Evolutionary conservation across 805 yeast species (phyloP).

Genomic region (Candida tibetensis): DNA sequence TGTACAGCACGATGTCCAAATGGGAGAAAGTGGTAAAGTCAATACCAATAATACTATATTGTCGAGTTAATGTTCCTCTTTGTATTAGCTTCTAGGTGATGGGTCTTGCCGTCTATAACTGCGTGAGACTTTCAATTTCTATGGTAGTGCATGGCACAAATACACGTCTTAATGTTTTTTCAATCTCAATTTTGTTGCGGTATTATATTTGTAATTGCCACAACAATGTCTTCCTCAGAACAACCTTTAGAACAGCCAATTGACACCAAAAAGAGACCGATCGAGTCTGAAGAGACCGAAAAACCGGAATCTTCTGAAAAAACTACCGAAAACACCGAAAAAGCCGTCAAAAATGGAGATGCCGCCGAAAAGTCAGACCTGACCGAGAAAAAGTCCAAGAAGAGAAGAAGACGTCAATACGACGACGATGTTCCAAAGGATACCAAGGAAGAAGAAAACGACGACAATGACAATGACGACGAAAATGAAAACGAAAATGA

Average conservation of each 20-base stretch:
- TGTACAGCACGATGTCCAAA: constrained; percentile 3
- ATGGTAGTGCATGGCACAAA: too few species aligned
- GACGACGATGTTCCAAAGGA: constrained; percentile 56
- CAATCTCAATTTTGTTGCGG: too few species aligned
- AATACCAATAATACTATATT: too few species aligned
- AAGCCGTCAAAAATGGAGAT: too few species aligned
- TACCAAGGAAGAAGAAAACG: constrained; percentile 36
- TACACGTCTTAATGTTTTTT: too few species aligned
- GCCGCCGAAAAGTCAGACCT: constrained; percentile 8
- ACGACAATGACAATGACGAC: constrained; percentile 32
- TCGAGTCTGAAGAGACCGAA: constrained; percentile 18
- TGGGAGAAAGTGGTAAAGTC: constrained; percentile 4
- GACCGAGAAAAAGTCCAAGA: constrained; percentile 33
- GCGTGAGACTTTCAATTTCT: too few species aligned
- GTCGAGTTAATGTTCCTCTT: too few species aligned
- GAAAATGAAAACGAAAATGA: constrained; percentile 46
- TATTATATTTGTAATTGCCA: too few species aligned
- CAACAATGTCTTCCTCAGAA: not conserved
- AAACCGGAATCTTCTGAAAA: constrained; percentile 13
- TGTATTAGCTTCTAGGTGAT: too few species aligned
- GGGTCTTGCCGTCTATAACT: too few species aligned
- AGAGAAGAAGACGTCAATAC: constrained; percentile 57
- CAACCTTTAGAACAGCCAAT: not conserved
- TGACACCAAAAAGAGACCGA: constrained; percentile 3
- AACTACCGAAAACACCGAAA: constrained; percentile 16